These are phyloP conservation scores for Pseudozyma sp. DNA, from an alignment of 1,284 basidiomycete genomes.

Conservation along the genomic window DNA sequence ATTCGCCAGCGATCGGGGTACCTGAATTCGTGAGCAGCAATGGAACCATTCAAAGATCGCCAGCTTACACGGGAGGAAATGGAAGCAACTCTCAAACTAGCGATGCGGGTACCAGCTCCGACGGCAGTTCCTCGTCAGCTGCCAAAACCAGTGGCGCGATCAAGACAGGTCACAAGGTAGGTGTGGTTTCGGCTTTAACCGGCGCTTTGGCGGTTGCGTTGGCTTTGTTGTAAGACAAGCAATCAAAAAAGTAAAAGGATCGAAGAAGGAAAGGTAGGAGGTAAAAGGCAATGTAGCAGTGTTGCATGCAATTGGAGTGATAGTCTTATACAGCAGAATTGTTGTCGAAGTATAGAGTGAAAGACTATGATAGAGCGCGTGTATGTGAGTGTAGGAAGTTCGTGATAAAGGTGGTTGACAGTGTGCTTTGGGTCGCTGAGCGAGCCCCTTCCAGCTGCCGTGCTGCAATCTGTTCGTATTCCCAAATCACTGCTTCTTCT, in stretches of 20 bases:
- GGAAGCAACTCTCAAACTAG: conserved; percentile 39
- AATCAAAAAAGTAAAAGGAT: no score
- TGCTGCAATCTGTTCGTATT: no score
- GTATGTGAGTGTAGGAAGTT: not conserved
- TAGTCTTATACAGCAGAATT: no score
- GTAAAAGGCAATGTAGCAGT: no score
- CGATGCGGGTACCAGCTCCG: conserved; percentile 7
- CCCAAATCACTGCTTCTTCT: conserved; percentile 6
- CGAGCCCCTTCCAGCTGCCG: not conserved
- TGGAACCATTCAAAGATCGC: conserved; percentile 37
- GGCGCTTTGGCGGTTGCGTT: conserved; percentile 2
- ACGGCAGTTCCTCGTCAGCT: not conserved
- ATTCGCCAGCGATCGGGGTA: conserved; percentile 57
- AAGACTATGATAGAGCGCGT: not conserved
- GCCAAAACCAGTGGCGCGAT: not conserved
- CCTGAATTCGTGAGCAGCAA: conserved; percentile 57
- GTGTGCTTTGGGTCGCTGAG: not conserved
- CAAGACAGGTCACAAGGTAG: not conserved
- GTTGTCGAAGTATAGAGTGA: no score
- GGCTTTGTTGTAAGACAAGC: conserved; percentile 4
- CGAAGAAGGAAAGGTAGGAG: no score
- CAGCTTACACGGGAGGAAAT: conserved; percentile 60
- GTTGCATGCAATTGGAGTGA: no score
- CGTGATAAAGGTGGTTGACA: not conserved
- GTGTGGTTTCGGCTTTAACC: not conserved